These are phyloP conservation scores for Graphilbum ipis-grandicollis DNA, from an alignment of 2,329 filamentous ascomycete genomes.

Conservation along the genomic window DNA sequence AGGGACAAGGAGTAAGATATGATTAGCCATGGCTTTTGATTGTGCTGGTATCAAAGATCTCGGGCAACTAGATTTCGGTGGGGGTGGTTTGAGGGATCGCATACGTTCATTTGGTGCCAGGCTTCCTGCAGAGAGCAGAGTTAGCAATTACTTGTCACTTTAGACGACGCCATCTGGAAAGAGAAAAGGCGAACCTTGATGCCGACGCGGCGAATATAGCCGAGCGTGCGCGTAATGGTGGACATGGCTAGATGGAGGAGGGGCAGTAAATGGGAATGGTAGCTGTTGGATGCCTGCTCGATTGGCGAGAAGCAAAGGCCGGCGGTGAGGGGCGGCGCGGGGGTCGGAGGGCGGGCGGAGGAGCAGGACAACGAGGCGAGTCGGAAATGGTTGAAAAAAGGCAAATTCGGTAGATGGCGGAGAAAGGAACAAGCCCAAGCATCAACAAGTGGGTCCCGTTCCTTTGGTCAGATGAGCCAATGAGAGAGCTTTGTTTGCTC, in stretches of 20 bases:
- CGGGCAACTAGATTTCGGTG: no score
- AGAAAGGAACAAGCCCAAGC: not conserved
- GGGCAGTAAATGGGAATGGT: no score
- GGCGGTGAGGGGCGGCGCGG: no score
- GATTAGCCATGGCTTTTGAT: no score
- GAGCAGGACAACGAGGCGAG: not conserved
- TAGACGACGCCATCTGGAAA: not conserved
- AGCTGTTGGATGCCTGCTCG: no score
- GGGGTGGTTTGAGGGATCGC: no score
- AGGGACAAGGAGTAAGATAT: no score
- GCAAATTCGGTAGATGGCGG: slow-evolving; percentile 2
- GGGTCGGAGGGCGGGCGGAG: not conserved
- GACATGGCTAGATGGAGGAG: slow-evolving; percentile 47
- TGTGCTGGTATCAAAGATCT: no score
- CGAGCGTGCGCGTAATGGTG: slow-evolving; percentile 69
- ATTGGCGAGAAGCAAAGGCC: no score
- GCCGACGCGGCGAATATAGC: slow-evolving; percentile 75
- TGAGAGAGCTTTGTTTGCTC: slow-evolving; percentile 6
- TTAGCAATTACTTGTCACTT: not conserved
- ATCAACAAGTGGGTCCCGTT: not conserved
- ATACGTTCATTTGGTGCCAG: slow-evolving; percentile 83
- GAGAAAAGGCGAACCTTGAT: slow-evolving; percentile 47
- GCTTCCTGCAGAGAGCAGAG: slow-evolving; percentile 49
- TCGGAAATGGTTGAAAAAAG: not conserved
- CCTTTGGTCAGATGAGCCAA: slow-evolving; percentile 4